Conservation (phyloP, 345 rosid species). For the Alliaria petiolata region DNA sequence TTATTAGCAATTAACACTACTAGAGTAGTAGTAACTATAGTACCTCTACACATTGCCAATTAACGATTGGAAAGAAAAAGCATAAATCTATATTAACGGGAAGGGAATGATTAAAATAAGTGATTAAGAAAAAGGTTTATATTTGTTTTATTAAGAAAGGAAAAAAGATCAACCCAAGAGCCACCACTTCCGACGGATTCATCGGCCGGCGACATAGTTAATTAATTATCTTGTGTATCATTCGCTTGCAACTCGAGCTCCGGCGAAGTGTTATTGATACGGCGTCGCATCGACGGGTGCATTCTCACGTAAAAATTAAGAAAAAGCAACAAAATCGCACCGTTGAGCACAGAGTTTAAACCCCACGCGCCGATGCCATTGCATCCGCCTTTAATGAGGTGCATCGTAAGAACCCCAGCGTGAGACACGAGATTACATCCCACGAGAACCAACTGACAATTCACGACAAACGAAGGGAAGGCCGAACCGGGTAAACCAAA, state of each 20-base stretch:
- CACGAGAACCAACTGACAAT: constrained; percentile 51
- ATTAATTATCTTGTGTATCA: neutral
- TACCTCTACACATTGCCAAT: no score
- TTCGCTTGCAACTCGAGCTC: no score
- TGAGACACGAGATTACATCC: constrained; percentile 65
- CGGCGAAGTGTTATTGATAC: neutral
- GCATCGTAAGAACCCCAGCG: constrained; percentile 58
- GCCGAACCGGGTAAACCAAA: constrained; percentile 51
- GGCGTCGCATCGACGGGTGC: constrained; percentile 3
- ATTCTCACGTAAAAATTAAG: constrained; percentile 53
- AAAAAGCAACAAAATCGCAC: constrained; percentile 51
- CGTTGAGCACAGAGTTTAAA: constrained; percentile 58
- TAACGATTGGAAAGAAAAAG: no score
- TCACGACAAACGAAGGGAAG: constrained; percentile 54
- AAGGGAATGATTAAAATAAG: neutral
- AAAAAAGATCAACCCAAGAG: neutral
- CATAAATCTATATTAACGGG: no score
- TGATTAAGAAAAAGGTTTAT: neutral
- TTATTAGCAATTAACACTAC: no score
- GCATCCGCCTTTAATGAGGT: constrained; percentile 71
- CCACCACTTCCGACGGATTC: neutral
- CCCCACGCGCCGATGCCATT: constrained; percentile 79
- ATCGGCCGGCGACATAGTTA: constrained; percentile 1
- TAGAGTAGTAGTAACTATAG: no score
- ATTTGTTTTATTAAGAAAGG: neutral